Conservation (phyloP, 2,329 filamentous ascomycete species). For the Corynespora cassiicola region DNA sequence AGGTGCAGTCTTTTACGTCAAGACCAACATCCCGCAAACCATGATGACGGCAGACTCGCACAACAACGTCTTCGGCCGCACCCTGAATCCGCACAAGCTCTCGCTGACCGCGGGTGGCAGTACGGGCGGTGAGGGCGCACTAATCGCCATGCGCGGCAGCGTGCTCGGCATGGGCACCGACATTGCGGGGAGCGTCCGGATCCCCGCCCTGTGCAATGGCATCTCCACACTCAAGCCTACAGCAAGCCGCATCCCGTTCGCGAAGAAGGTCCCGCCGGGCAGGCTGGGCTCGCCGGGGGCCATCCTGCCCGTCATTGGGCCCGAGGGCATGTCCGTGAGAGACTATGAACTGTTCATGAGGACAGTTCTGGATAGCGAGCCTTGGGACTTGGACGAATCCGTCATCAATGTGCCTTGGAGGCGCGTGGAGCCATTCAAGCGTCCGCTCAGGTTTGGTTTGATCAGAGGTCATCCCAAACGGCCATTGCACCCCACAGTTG, state of each 20-base stretch:
- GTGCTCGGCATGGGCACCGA: constrained; percentile 70
- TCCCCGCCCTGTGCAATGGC: constrained; percentile 79
- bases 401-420: constrained; percentile 57
- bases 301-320: constrained; percentile 51
- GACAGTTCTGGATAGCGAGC: constrained; percentile 46
- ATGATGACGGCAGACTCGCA: constrained; percentile 60
- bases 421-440: constrained; percentile 18
- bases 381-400: constrained; percentile 55
- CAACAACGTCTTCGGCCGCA: constrained; percentile 68
- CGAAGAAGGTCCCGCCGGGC: constrained; percentile 33
- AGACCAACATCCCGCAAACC: constrained; percentile 61
- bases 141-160: constrained; percentile 65
- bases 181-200: constrained; percentile 69
- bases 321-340: constrained; percentile 50
- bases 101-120: constrained; percentile 68
- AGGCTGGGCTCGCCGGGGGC: constrained; percentile 33
- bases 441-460: constrained; percentile 56
- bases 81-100: constrained; percentile 69
- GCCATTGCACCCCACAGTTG: constrained; percentile 60
- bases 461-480: constrained; percentile 55
- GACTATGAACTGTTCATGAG: constrained; percentile 52
- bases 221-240: constrained; percentile 60
- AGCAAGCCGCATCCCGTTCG: constrained; percentile 57
- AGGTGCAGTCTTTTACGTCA: constrained; percentile 60
- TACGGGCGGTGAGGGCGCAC: constrained; percentile 69